These are phyloP conservation scores for Rachicladosporium sp. DNA, from an alignment of 2,329 filamentous ascomycete genomes.

Conservation along the genomic window DNA sequence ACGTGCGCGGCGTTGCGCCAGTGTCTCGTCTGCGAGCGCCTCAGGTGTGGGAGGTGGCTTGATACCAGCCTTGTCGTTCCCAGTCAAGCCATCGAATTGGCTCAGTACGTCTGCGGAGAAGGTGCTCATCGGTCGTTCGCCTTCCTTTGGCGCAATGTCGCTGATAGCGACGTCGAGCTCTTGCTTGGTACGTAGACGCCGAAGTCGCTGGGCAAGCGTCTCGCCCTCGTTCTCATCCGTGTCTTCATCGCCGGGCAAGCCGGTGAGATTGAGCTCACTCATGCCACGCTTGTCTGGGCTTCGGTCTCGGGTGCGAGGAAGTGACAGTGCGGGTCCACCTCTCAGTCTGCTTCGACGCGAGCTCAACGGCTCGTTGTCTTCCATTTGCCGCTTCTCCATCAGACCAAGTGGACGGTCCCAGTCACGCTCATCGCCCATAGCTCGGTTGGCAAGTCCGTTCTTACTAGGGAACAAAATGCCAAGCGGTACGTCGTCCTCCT, in stretches of 20 bases:
- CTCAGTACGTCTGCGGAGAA: constrained; percentile 59
- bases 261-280: constrained; percentile 17
- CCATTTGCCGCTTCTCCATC: constrained; percentile 69
- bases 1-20: constrained; percentile 63
- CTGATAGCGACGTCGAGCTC: constrained; percentile 33
- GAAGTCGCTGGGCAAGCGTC: constrained; percentile 54
- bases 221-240: constrained; percentile 42
- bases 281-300: constrained; percentile 18
- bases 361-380: constrained; percentile 85
- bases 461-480: constrained; percentile 63
- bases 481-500: constrained; percentile 79
- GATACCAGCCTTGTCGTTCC: constrained; percentile 24
- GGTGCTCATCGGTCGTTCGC: constrained; percentile 37
- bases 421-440: constrained; percentile 26
- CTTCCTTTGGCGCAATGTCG: constrained; percentile 20
- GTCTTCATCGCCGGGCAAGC: constrained; percentile 10
- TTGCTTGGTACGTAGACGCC: constrained; percentile 48
- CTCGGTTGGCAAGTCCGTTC: constrained; percentile 38
- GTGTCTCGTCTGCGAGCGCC: constrained; percentile 56
- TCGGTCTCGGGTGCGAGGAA: constrained; percentile 16
- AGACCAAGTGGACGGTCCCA: constrained; percentile 57
- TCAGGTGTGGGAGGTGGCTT: constrained; percentile 15
- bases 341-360: constrained; percentile 62
- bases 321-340: constrained; percentile 30
- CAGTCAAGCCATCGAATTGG: constrained; percentile 45